Base-by-base conservation (phyloP, 345 rosid genomes). In the Populus euphratica region DNA sequence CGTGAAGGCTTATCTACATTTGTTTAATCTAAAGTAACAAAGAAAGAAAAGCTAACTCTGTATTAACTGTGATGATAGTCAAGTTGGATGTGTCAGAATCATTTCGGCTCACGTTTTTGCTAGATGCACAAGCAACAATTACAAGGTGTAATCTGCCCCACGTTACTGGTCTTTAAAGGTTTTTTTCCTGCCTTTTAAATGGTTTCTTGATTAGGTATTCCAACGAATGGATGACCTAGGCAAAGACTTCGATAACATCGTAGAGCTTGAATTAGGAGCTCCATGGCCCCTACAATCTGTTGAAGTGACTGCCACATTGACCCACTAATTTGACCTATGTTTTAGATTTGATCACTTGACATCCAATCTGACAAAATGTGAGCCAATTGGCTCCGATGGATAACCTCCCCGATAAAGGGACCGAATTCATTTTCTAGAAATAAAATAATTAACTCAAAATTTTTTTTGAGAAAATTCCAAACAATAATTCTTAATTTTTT, bases 211-310 rank as follows among this genome's bases (percentile, higher is more conserved):
- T 59, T 79, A 95, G 98, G 99, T 95, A 54, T 93, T 91, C 85
- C 99, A 95, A 83, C 83, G 99, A 78, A 95, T 95, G 43, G 99
- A 95, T 72, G 85, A 90, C 63, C 73, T 90, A 21, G 91, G 94
- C 86, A 92, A 88, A 77, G 98, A 95, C 83, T 95, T 93, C 4
- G 98, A 93, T 77, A 95, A 95, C 78, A 92, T 95, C 61, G 99
- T 84, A 6, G 94, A 93, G 75, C 93, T 95, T 61, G 86, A 92
- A 82, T 44, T 95, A 66, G 99, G 97, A 68, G 90, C 90, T 68
- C 99, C 99, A 3, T 95, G 98, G 97, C 99, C 98, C 8, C 70
- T 95, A 49, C 96, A 91, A 29, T 93, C 92, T 2, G 47, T 86
- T 23, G 92, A 92, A 84, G 85, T 80, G 36, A 95, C 97, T 5